Evolutionary conservation across 179 eudicot genomes (phyloP), one percentile per base, ranked within the genome.

Genomic region (Drosera spatulata): DNA sequence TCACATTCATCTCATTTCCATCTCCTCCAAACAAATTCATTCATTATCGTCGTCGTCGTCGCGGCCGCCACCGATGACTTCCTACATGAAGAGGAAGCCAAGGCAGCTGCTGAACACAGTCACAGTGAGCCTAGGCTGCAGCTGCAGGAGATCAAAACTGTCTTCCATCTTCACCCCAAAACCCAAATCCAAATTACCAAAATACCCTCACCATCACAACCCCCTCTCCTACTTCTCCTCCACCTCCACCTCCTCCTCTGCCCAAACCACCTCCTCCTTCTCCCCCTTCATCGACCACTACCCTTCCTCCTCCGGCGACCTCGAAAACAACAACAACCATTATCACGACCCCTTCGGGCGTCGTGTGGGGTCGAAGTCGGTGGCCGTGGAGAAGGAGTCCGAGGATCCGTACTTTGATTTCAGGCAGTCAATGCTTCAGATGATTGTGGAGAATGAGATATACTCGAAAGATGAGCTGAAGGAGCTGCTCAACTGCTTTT

Each of bases 391-490:
- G 33, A 22, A 22, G 33, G 33, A 22, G 33, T 22, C 33, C 33
- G 10, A 88, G 41, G 98, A 91, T 72, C 98, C 98, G 1, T 88
- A 85, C 42, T 56, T 88, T 10, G 98, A 91, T 55, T 91, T 91
- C 66, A 77, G 91, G 71, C 81, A 80, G 49, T 88, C 96, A 0
- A 91, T 91, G 98, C 66, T 91, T 2, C 95, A 88, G 66, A 91
- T 91, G 98, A 86, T 91, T 0, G 63, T 88, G 45, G 96, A 91
- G 73, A 91, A 78, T 50, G 80, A 88, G 80, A 85, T 91, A 71
- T 80, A 80, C 63, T 59, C 80, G 0, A 80, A 78, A 59, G 87
- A 86, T n/a, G 91, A 91, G 8, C 80, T 91, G 3, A 74, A 79
- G 55, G 81, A 88, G 66, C 89, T 91, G 0, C 75, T 91, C 41